phyloP scores from a whole-genome alignment of 345 rosid species.

The Abelmoschus esculentus region DNA sequence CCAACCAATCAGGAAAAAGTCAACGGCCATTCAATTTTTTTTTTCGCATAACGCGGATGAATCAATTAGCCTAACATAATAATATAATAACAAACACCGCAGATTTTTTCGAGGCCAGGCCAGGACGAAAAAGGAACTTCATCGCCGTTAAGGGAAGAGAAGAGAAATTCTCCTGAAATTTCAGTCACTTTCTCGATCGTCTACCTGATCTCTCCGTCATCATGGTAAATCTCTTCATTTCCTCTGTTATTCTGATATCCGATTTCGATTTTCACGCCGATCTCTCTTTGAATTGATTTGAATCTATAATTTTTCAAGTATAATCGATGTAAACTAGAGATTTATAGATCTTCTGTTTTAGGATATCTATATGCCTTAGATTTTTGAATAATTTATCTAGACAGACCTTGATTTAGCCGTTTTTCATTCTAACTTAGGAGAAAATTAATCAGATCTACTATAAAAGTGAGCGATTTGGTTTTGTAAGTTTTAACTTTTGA shows the following conservation, averaged over 20 bases:
- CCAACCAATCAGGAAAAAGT: constrained; percentile 12
- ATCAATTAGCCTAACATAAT: not conserved
- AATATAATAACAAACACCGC: too few species aligned
- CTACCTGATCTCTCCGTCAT: constrained; percentile 16
- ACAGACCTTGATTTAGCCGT: not conserved
- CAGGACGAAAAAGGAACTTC: not conserved
- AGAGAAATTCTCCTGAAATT: not conserved
- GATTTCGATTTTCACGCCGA: not conserved
- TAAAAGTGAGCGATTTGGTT: too few species aligned
- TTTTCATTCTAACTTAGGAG: too few species aligned
- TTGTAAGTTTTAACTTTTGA: too few species aligned
- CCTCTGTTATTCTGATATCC: not conserved
- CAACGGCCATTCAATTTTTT: constrained; percentile 4
- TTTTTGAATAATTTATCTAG: not conserved
- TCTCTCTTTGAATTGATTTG: too few species aligned
- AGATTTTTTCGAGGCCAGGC: not conserved
- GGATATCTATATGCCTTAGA: not conserved
- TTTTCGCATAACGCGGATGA: not conserved
- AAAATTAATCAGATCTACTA: too few species aligned
- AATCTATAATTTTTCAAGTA: not conserved
- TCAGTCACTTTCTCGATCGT: constrained; percentile 13
- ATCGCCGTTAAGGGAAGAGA: constrained; percentile 9
- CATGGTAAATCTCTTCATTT: constrained; percentile 24
- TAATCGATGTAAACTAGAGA: not conserved
- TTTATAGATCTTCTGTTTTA: not conserved